Percentiles rank a stretch among this genome's conserved stretches.
These are phyloP conservation scores for Heterobasidion parviporum DNA, from an alignment of 1,284 basidiomycete genomes.

Conservation along the genomic window DNA sequence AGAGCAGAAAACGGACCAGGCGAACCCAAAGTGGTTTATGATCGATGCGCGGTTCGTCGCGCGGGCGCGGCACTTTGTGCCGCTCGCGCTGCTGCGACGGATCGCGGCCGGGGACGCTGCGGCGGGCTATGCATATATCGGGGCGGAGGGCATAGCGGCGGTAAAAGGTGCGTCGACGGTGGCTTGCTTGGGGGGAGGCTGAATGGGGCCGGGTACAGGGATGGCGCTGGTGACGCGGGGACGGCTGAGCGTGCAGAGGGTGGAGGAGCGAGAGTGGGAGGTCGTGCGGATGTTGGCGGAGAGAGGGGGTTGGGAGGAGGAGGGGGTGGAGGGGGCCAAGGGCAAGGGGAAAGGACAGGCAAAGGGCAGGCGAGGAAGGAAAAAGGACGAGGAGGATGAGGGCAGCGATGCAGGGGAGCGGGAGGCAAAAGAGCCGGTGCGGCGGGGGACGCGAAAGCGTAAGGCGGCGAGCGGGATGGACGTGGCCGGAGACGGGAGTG, in stretches of 20 bases:
- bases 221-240: constrained; percentile 85
- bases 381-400: background rate
- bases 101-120: constrained; percentile 33
- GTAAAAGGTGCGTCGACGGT: constrained; percentile 47
- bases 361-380: constrained; percentile 1
- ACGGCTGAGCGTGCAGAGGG: constrained; percentile 82
- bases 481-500: constrained; percentile 4
- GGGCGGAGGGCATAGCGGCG: constrained; percentile 45
- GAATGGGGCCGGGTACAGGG: constrained; percentile 20
- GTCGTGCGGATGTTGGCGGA: constrained; percentile 61
- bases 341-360: constrained; percentile 1
- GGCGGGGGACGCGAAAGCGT: constrained; percentile 11
- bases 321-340: constrained; percentile 3
- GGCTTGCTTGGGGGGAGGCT: background rate
- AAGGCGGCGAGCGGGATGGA: constrained; percentile 10
- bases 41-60: constrained; percentile 72
- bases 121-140: constrained; percentile 54
- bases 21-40: constrained; percentile 90
- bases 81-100: constrained; percentile 67
- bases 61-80: constrained; percentile 68
- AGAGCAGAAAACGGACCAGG: constrained; percentile 63
- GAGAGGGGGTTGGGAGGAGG: constrained; percentile 58
- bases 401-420: background rate
- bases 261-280: constrained; percentile 63
- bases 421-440: background rate